These are phyloP conservation scores for Pyropia yezoensis DNA, from an alignment of 23 red algal genomes.

Conservation along the genomic window DNA sequence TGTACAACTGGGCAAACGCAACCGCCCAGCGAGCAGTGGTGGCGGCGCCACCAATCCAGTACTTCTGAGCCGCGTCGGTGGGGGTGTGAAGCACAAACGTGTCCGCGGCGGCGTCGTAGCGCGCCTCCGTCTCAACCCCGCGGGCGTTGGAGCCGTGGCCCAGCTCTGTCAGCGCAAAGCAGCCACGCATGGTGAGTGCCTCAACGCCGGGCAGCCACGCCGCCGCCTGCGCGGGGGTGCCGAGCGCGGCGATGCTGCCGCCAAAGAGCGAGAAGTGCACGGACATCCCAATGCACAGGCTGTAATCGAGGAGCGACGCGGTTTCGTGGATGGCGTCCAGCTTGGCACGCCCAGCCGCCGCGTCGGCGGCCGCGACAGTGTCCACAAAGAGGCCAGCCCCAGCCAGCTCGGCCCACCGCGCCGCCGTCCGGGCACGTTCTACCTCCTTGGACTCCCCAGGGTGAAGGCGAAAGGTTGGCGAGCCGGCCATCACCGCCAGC, in stretches of 20 bases:
- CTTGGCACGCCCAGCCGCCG: constrained; percentile 14
- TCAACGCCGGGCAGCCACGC: constrained; percentile 79
- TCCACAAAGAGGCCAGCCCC: constrained; percentile 28
- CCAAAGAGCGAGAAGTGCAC: constrained; percentile 89
- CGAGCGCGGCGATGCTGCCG: constrained; percentile 50
- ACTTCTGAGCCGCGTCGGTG: constrained; percentile 80
- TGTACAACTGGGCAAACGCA: constrained; percentile 79
- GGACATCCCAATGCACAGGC: constrained; percentile 70
- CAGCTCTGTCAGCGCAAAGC: constrained; percentile 91
- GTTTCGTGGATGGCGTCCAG: constrained; percentile 65
- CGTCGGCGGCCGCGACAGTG: constrained; percentile 24
- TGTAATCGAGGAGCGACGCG: constrained; percentile 57
- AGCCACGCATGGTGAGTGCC: constrained; percentile 52
- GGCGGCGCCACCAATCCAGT: constrained; percentile 96
- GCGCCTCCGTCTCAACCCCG: constrained; percentile 76
- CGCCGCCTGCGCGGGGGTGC: constrained; percentile 41
- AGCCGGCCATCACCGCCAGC: too few relatives aligned
- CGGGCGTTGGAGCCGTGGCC: constrained; percentile 89
- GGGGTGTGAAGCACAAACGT: constrained; percentile 78
- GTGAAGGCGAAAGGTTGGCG: too few relatives aligned
- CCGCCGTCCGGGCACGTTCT: constrained; percentile 23
- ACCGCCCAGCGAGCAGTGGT: constrained; percentile 50
- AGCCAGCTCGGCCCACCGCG: constrained; percentile 32
- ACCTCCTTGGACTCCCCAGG: too few relatives aligned
- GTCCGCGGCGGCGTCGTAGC: constrained; percentile 37